phyloP scores from a whole-genome alignment of 305 asterid genomes.

The Solanum hybrid region DNA sequence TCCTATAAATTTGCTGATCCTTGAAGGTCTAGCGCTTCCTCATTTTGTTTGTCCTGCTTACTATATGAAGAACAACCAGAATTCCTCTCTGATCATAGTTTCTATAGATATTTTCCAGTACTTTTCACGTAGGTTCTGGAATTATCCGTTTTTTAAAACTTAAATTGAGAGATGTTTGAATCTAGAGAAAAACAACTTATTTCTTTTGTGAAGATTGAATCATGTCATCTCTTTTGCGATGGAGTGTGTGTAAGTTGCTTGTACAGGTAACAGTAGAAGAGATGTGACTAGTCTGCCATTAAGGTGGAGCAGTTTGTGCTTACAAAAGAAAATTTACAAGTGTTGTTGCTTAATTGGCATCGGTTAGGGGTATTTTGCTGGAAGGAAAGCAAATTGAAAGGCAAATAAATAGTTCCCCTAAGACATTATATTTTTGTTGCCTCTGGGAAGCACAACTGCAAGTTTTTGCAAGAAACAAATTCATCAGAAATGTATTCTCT shows the following conservation, averaged over 20 bases:
- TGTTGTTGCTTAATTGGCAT: neutral
- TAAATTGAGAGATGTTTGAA: neutral
- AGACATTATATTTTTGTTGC: neutral
- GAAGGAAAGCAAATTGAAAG: neutral
- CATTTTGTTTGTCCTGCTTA: neutral
- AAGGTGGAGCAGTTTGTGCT: neutral
- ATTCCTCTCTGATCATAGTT: neutral
- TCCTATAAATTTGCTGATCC: neutral
- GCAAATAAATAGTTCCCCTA: neutral
- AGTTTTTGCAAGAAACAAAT: neutral
- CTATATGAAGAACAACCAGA: neutral
- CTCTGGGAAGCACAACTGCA: neutral
- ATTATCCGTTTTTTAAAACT: neutral
- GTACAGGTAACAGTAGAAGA: neutral
- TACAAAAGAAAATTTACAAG: neutral
- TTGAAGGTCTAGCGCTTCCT: neutral
- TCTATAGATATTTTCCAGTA: neutral
- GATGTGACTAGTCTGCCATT: neutral
- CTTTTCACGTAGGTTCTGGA: neutral
- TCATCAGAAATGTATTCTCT: neutral
- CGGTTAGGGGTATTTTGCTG: neutral
- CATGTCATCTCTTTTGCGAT: neutral
- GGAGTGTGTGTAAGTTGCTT: neutral
- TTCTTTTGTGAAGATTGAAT: neutral
- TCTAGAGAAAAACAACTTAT: neutral